Conservation (phyloP, 1,139 yeast species). For the Lizanozyma gosingica region DNA sequence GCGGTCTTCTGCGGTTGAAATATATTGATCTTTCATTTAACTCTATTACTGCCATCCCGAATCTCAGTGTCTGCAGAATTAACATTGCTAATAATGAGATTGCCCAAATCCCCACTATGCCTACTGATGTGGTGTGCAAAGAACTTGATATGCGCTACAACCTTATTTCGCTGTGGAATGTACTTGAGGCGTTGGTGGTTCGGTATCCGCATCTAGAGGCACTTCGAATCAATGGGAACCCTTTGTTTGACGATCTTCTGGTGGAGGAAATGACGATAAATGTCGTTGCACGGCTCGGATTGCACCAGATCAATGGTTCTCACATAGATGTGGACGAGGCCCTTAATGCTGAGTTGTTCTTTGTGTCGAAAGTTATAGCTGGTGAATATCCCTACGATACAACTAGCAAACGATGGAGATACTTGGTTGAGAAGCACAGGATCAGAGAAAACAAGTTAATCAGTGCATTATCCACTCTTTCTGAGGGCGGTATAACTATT, state of each 20-base stretch:
- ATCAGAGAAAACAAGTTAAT: conserved; percentile 6
- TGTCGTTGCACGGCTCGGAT: conserved; percentile 41
- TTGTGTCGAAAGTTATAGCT: conserved; percentile 41
- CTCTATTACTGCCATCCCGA: conserved; percentile 23
- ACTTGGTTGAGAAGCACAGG: conserved; percentile 18
- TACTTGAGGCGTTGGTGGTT: conserved; percentile 31
- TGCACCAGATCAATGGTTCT: conserved; percentile 49
- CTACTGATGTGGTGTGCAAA: conserved; percentile 3
- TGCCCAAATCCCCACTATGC: not conserved
- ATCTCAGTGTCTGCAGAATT: conserved; percentile 6
- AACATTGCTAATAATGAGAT: conserved; percentile 23
- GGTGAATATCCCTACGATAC: conserved; percentile 19
- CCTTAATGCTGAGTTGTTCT: conserved; percentile 58
- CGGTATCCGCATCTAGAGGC: conserved; percentile 30
- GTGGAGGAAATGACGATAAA: conserved; percentile 29
- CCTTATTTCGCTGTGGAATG: conserved; percentile 34
- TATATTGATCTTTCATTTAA: conserved; percentile 41
- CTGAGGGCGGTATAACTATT: not conserved
- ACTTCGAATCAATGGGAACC: conserved; percentile 45
- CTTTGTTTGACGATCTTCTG: conserved; percentile 28
- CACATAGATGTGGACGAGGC: conserved; percentile 38
- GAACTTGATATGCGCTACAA: conserved; percentile 43
- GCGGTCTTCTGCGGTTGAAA: conserved; percentile 10
- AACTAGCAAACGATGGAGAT: conserved; percentile 16
- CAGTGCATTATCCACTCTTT: not conserved